Conservation (phyloP, 306 rosid genomes). For the Lithocarpus polystachyus region DNA sequence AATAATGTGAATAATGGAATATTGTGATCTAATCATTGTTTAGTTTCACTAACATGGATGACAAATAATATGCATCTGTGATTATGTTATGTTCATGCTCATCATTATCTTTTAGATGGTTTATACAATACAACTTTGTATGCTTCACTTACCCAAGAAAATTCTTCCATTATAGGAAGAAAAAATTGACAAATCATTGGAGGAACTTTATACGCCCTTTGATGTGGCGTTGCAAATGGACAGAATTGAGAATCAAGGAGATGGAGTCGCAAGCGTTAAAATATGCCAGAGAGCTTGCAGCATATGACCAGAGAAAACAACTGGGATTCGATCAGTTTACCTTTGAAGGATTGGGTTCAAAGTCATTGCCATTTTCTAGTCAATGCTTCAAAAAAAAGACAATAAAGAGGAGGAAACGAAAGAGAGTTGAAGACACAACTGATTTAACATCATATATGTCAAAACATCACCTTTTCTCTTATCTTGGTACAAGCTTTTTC, state of each 20-base stretch:
- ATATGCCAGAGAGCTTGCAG: slow-evolving; percentile 58
- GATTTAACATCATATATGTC: slow-evolving; percentile 68
- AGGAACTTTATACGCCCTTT: slow-evolving; percentile 71
- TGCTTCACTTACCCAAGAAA: slow-evolving; percentile 7
- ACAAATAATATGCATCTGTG: not conserved
- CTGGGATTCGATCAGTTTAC: slow-evolving; percentile 30
- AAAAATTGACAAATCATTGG: slow-evolving; percentile 86
- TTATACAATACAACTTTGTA: slow-evolving; percentile 21
- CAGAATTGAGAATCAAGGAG: slow-evolving; percentile 73
- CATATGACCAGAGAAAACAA: slow-evolving; percentile 49
- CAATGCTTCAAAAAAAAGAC: slow-evolving; percentile 34
- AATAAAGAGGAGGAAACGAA: slow-evolving; percentile 68
- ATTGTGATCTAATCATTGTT: not conserved
- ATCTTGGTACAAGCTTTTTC: slow-evolving; percentile 54
- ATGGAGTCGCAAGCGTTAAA: slow-evolving; percentile 55
- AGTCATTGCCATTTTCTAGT: slow-evolving; percentile 61
- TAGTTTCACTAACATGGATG: not conserved
- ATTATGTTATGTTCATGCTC: not conserved
- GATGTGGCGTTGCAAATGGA: slow-evolving; percentile 94
- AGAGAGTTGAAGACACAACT: slow-evolving; percentile 66
- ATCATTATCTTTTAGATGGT: not conserved
- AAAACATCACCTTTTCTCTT: slow-evolving; percentile 69
- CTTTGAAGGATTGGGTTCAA: slow-evolving; percentile 53
- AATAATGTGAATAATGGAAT: not conserved
- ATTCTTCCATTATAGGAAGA: slow-evolving; percentile 53